Evolutionary conservation across 805 yeast genomes (phyloP), one percentile per base, ranked within the genome.

Genomic region (Starmerella riodocensis): DNA sequence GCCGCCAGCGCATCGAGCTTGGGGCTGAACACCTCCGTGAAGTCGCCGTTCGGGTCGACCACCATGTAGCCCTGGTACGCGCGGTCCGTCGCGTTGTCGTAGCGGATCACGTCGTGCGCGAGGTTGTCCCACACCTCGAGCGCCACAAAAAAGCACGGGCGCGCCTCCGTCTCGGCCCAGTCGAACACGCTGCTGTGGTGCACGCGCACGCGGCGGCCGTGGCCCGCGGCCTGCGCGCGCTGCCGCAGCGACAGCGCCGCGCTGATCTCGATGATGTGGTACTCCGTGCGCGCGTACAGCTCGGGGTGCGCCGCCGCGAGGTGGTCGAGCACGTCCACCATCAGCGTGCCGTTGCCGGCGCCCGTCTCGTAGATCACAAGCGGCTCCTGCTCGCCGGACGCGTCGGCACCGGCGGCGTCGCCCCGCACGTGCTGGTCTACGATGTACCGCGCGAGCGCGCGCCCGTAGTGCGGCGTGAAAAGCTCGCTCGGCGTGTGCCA

Each of bases 401-500:
- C 56, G 76, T 32, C 22, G 2, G 28, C 74, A 55, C 78, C 80
- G 13, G 27, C 13, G 13, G 27, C 9, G 12, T 24, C 12, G 9
- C 13, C 12, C 27, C 27, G 27, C 14, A 11, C 25, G 54, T 80
- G 77, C 7, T 74, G 76, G 39, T 83, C 59, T 5, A 44, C 28
- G 16, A 86, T 60, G 59, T 83, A 80, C 39, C 86, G 63, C 0
- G 95, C 95, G 41, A 88, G 61, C 0, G 93, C 84, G 55, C 80
- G 81, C 12, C 94, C 94, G 52, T 84, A 83, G 50, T 66, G 76
- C 0, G 94, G 94, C 46, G 76, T 58, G 59, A 83, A 83, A 32
- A 83, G 62, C 57, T 84, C 94, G 0, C 91, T 78, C 1, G 94
- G 94, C 0, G 93, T 83, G 54, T 83, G 93, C 93, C 93, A 83